Base-by-base conservation (phyloP, 2,329 filamentous ascomycete species). In the Sporothrix pallida region DNA sequence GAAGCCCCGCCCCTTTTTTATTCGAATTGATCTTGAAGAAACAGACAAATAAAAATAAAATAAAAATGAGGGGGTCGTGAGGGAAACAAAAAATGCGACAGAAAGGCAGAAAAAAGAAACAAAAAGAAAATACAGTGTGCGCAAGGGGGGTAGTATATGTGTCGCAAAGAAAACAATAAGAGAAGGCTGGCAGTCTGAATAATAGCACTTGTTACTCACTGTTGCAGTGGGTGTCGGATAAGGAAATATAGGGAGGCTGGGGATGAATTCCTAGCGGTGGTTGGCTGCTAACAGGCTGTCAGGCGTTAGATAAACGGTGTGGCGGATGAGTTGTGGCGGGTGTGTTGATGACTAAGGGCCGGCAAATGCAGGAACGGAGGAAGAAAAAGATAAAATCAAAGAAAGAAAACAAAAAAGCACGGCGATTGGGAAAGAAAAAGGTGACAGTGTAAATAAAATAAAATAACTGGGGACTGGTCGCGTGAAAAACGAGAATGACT, bases 361-460 rank as follows among this genome's bases (percentile, higher is more conserved):
- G 62, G 60, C 37, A 20, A 65, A 65, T 46, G 37, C 17, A 60
- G 48, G 68, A 68, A 63, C 56, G 50, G 37, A 37, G 46, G 23
- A 31, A 56, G 26, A 46, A 44, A 80, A 79, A 81, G 37, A 65
- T 50, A 65, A 63, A 65, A 58, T 52, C 9, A 17, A 60, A 65
- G 37, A 50, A 48, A 72, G 46, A 68, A 74, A 72, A 31, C 44
- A 44, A 63, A 71, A 17, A 62, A 54, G 42, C 9, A 15, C 15
- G 10, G 60, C 6, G 56, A 48, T 48, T 60, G 54, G 46, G 48
- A 70, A 69, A 76, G 70, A 75, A 78, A 77, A 76, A 62, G 17
- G 26, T 31, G 31, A 42, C 37, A 68, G 37, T 62, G 72, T 71
- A 50, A 63, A 71, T 71, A 73, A 60, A 67, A 46, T n/a, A 6